A percentile compares a stretch with the other conserved stretches of the same genome.
Evolutionary conservation across 2,329 filamentous ascomycete species (phyloP).

Genomic region (Calonectria montana): DNA sequence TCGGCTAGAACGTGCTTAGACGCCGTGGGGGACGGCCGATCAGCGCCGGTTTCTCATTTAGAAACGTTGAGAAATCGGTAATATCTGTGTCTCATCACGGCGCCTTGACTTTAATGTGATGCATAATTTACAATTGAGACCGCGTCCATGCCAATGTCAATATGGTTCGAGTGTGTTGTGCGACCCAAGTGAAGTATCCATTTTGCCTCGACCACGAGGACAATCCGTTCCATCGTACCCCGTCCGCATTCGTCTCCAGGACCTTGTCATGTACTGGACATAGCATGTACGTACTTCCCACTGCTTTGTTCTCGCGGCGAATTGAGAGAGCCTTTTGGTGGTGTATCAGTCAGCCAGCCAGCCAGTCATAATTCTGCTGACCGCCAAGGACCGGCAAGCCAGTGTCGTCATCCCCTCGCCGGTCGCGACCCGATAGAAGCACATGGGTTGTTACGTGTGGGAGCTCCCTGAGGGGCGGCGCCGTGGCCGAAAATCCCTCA

Average conservation of each 20-base stretch:
- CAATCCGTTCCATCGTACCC: conserved; percentile 13
- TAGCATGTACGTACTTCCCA: conserved; percentile 3
- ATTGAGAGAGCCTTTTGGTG: background rate
- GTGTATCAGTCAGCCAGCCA: conserved; percentile 21
- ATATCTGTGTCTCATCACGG: conserved; percentile 1
- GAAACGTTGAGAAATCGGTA: conserved; percentile 6
- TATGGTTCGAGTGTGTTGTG: conserved; percentile 13
- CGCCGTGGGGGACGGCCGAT: conserved; percentile 24
- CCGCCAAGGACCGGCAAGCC: conserved; percentile 37
- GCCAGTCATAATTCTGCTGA: conserved; percentile 43
- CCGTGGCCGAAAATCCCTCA: conserved; percentile 45
- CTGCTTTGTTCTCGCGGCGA: background rate
- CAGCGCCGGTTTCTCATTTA: background rate
- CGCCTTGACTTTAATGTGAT: background rate
- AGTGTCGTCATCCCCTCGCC: conserved; percentile 41
- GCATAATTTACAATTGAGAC: conserved; percentile 18
- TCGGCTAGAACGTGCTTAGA: conserved; percentile 14
- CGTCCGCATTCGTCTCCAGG: background rate
- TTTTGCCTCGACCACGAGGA: conserved; percentile 28
- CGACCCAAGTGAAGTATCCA: conserved; percentile 18
- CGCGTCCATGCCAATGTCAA: conserved; percentile 23
- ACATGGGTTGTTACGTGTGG: conserved; percentile 34
- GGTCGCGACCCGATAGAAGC: conserved; percentile 36
- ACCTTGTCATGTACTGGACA: background rate
- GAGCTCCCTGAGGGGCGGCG: conserved; percentile 27